Evolutionary conservation across 1,284 basidiomycete species (phyloP).

Genomic region (Apiotrichum montevideense): DNA sequence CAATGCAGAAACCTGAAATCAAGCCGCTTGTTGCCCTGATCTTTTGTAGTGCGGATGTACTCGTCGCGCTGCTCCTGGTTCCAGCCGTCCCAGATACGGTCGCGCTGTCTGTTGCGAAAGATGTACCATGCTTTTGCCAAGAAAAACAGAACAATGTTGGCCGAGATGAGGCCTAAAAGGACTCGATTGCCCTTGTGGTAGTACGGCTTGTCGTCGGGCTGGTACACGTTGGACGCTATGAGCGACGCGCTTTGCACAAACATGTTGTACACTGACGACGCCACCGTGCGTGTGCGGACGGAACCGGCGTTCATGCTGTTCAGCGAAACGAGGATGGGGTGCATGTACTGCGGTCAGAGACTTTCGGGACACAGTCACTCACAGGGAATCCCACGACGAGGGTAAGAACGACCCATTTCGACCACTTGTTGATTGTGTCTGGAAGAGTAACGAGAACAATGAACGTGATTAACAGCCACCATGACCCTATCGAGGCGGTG

Average conservation of each 20-base stretch:
- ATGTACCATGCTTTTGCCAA: slow-evolving; percentile 26
- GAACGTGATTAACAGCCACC: slow-evolving; percentile 32
- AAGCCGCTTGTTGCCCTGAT: slow-evolving; percentile 31
- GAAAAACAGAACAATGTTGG: slow-evolving; percentile 18
- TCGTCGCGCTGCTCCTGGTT: slow-evolving; percentile 23
- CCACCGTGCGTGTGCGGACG: slow-evolving; percentile 33
- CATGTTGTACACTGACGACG: slow-evolving; percentile 37
- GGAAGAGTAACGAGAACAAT: slow-evolving; percentile 24
- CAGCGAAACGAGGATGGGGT: slow-evolving; percentile 26
- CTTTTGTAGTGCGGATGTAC: slow-evolving; percentile 26
- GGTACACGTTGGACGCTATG: slow-evolving; percentile 36
- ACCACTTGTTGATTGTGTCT: slow-evolving; percentile 21
- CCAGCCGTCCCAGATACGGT: slow-evolving; percentile 29
- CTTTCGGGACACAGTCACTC: not conserved
- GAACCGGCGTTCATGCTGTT: slow-evolving; percentile 32
- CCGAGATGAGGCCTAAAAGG: slow-evolving; percentile 25
- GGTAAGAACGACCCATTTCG: slow-evolving; percentile 16
- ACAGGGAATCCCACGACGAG: slow-evolving; percentile 17
- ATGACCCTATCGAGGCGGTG: slow-evolving; percentile 13
- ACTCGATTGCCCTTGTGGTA: slow-evolving; percentile 34
- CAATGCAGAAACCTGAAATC: slow-evolving; percentile 9
- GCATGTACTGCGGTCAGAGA: slow-evolving; percentile 1
- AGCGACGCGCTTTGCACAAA: slow-evolving; percentile 29
- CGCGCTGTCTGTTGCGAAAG: slow-evolving; percentile 23
- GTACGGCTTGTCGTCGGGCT: slow-evolving; percentile 23